Evolutionary conservation across 2,329 filamentous ascomycete genomes (phyloP).

Genomic region (Fonsecaea nubica): DNA sequence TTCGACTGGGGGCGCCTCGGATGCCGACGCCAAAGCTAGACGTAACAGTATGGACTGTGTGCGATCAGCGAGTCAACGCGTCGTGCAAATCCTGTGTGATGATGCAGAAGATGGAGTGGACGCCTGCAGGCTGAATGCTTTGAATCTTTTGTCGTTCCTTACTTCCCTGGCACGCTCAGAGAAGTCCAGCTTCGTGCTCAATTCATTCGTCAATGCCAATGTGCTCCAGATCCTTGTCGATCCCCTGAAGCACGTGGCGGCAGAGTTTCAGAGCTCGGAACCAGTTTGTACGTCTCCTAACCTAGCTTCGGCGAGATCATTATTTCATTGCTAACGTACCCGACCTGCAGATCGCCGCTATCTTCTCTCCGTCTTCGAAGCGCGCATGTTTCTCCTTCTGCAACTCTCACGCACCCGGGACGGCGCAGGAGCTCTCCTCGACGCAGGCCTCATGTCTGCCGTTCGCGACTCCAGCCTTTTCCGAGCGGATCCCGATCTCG

Average conservation of each 20-base stretch:
- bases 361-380: constrained; percentile 69
- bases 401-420: constrained; percentile 81
- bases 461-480: constrained; percentile 86
- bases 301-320: constrained; percentile 5
- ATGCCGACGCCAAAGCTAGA: constrained; percentile 50
- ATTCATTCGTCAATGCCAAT: constrained; percentile 82
- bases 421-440: constrained; percentile 87
- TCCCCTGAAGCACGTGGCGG: constrained; percentile 77
- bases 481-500: constrained; percentile 87
- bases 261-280: constrained; percentile 70
- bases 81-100: constrained; percentile 88
- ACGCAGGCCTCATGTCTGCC: constrained; percentile 83
- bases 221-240: constrained; percentile 91
- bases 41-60: constrained; percentile 70
- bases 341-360: constrained; percentile 56
- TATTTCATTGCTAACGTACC: constrained; percentile 11
- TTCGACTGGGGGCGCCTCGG: constrained; percentile 56
- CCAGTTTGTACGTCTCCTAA: constrained; percentile 58
- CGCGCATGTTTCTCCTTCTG: constrained; percentile 80
- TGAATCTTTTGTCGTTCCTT: constrained; percentile 81
- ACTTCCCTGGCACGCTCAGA: constrained; percentile 76
- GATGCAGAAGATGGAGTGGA: constrained; percentile 87
- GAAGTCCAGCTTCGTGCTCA: constrained; percentile 75
- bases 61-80: constrained; percentile 77
- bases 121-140: constrained; percentile 80